A percentile compares a stretch with the other conserved stretches of the same genome.
These are phyloP conservation scores for Exserohilum rostratum DNA, from an alignment of 2,329 filamentous ascomycete species.

Conservation along the genomic window DNA sequence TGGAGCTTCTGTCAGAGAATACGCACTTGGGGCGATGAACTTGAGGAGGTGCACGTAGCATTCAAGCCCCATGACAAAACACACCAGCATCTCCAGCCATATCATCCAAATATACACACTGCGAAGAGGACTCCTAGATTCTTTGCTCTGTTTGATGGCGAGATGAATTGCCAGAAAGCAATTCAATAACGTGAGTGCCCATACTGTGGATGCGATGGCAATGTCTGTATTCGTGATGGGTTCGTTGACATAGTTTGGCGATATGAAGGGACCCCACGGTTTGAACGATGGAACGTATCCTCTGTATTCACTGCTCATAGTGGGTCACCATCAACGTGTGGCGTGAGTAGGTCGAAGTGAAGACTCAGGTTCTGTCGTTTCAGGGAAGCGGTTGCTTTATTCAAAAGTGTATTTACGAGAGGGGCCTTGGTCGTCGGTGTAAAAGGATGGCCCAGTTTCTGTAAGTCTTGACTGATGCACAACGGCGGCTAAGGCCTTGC, in stretches of 20 bases:
- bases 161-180: conserved; percentile 39
- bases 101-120: conserved; percentile 58
- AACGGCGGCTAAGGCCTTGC: conserved; percentile 20
- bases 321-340: not conserved
- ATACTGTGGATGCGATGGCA: conserved; percentile 40
- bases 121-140: conserved; percentile 33
- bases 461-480: conserved; percentile 13
- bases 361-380: not conserved
- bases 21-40: conserved; percentile 42
- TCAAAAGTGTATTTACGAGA: not conserved
- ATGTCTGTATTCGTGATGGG: conserved; percentile 40
- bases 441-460: conserved; percentile 12
- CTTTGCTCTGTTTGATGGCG: conserved; percentile 37
- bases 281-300: conserved; percentile 23
- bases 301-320: conserved; percentile 28
- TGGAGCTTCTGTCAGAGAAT: no score
- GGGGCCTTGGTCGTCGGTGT: not conserved
- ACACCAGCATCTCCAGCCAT: conserved; percentile 55
- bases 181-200: conserved; percentile 37
- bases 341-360: not conserved
- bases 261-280: conserved; percentile 37
- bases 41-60: conserved; percentile 46
- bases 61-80: conserved; percentile 52
- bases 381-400: conserved; percentile 7
- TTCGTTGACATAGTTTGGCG: conserved; percentile 29